Evolutionary conservation across 768 basidiomycete genomes (phyloP).

Genomic region (Astraeus odoratus): DNA sequence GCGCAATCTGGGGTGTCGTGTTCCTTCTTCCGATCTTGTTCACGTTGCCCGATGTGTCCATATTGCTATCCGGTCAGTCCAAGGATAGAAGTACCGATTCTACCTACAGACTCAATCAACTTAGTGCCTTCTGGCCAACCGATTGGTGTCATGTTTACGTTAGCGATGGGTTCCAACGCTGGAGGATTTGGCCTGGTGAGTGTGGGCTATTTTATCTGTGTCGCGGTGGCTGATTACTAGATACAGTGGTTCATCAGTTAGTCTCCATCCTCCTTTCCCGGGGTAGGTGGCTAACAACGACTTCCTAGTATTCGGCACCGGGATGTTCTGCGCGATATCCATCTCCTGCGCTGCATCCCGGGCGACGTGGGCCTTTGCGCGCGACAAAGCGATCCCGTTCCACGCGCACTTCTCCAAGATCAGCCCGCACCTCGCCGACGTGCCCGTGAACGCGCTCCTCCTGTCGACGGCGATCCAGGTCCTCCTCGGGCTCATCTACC

Average conservation of each 20-base stretch:
- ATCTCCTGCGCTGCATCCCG: constrained; percentile 62
- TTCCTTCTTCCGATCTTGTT: constrained; percentile 60
- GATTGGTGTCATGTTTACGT: constrained; percentile 53
- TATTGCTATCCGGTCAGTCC: constrained; percentile 42
- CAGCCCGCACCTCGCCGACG: constrained; percentile 32
- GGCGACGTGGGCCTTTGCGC: constrained; percentile 65
- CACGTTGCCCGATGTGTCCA: constrained; percentile 51
- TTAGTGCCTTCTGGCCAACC: constrained; percentile 57
- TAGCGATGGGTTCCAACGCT: constrained; percentile 52
- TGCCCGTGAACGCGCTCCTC: constrained; percentile 55
- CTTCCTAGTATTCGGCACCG: constrained; percentile 44
- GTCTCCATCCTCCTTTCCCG: constrained; percentile 6
- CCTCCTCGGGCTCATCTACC: constrained; percentile 54
- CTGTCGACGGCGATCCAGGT: constrained; percentile 53
- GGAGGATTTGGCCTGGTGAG: constrained; percentile 58
- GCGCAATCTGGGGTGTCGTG: constrained; percentile 42
- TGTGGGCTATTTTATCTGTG: constrained; percentile 4
- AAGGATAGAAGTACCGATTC: background rate
- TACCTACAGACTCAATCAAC: constrained; percentile 1
- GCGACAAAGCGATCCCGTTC: constrained; percentile 59
- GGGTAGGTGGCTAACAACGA: background rate
- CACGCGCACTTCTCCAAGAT: constrained; percentile 42
- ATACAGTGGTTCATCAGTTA: constrained; percentile 37
- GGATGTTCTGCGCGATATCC: constrained; percentile 59
- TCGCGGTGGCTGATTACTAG: background rate